Evolutionary conservation across 768 basidiomycete genomes (phyloP), one percentile per base, ranked within the genome.

Genomic region (Leucocoprinus sp.): DNA sequence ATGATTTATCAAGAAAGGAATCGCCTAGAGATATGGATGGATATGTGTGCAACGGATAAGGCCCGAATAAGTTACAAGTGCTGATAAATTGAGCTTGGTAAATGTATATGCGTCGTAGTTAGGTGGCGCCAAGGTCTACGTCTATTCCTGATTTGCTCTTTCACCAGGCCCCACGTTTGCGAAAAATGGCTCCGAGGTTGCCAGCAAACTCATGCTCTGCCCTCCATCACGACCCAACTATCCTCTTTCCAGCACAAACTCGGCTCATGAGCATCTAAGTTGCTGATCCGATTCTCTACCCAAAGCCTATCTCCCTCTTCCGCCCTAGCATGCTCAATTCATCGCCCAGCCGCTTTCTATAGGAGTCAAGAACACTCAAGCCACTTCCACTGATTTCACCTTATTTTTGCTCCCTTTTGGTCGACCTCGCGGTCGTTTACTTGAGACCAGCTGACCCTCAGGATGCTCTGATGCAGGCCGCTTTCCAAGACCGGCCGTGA

Each of bases 351-450:
- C 15, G 14, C 18, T 38, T n/a, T 8, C 23, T 41, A 27, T 14
- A 41, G 33, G 24, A 17, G 23, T 15, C 3, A 15, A 37, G 23
- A 23, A 9, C 17, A n/a, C 19, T 33, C 18, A 48, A 28, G 33
- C 46, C 15, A 39, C 39, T 14, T 48, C 46, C 29, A 39, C 9
- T 48, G 40, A 35, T 48, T 61, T 63, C 14, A 48, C 55, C 46
- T 61, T 64, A 50, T 82, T 84, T 60, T 80, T 83, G 57, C 82
- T 85, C 2, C 83, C 83, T 54, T 79, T 81, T 26, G 82, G 82
- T 7, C 82, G 64, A 21, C 82, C 82, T 34, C 82, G 66, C 0
- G 82, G 78, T 11, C 80, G 62, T 50, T 82, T 84, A 5, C 57
- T 58, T 12, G 54, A 48, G 8, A 45, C 53, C 21, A 52, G 52